Conservation (phyloP, 345 rosid genomes). For the Brassica napus region DNA sequence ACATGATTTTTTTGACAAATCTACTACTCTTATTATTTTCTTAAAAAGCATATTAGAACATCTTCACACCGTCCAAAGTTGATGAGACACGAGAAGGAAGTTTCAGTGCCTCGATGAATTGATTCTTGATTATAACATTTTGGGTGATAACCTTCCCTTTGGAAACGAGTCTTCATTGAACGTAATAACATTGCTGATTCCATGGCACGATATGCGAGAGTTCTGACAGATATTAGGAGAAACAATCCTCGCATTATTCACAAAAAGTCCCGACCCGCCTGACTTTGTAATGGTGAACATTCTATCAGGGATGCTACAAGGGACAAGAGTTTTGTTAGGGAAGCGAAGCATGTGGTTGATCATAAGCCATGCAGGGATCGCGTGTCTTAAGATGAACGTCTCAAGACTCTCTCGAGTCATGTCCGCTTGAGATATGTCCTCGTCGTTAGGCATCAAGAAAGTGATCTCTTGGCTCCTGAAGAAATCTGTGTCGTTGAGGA, state of each 20-base stretch:
- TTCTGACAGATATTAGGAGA: constrained; percentile 40
- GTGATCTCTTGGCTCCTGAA: constrained; percentile 35
- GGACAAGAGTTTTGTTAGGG: constrained; percentile 38
- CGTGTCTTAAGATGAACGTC: constrained; percentile 33
- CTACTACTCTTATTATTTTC: neutral
- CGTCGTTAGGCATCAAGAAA: constrained; percentile 43
- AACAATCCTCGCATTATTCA: constrained; percentile 40
- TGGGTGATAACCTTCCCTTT: neutral
- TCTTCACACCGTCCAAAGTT: neutral
- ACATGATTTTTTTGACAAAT: constrained; percentile 1
- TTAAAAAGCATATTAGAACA: neutral
- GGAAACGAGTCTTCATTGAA: neutral
- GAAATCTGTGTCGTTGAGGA: constrained; percentile 35
- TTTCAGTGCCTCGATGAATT: constrained; percentile 25
- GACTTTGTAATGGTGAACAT: constrained; percentile 41
- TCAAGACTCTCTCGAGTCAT: constrained; percentile 25
- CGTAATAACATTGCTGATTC: constrained; percentile 32
- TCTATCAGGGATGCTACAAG: constrained; percentile 33
- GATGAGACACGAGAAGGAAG: neutral
- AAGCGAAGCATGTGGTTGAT: constrained; percentile 44
- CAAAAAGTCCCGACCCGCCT: constrained; percentile 36
- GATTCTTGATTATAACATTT: constrained; percentile 20
- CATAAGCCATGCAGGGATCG: constrained; percentile 43
- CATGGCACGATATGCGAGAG: constrained; percentile 42
- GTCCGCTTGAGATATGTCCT: constrained; percentile 33